Conservation (phyloP, 1,284 basidiomycete genomes). For the Puccinia horiana region DNA sequence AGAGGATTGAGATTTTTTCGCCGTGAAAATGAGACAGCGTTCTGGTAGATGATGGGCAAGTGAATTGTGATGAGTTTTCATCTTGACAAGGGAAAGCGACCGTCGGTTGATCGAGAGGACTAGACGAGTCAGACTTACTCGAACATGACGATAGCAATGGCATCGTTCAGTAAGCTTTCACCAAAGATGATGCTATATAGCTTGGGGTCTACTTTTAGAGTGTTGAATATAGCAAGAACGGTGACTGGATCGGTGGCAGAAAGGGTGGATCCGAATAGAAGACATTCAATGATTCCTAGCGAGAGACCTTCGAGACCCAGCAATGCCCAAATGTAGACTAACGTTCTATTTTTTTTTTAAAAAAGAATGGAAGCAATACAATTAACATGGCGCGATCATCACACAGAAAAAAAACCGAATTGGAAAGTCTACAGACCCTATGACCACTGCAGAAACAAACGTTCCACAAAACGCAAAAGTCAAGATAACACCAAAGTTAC, state of each 20-base stretch:
- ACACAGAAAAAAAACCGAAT: conserved; percentile 51
- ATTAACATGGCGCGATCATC: neutral
- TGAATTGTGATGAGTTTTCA: neutral
- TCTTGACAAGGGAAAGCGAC: neutral
- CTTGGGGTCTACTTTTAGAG: conserved; percentile 97
- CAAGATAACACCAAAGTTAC: conserved; percentile 69
- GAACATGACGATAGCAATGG: conserved; percentile 99
- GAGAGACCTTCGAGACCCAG: conserved; percentile 82
- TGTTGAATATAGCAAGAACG: conserved; percentile 97
- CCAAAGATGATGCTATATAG: conserved; percentile 98
- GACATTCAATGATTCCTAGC: conserved; percentile 81
- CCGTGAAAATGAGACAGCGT: conserved; percentile 90
- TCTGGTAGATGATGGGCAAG: conserved; percentile 61
- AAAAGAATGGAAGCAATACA: conserved; percentile 52
- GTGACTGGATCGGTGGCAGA: conserved; percentile 98
- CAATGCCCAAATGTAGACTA: conserved; percentile 92
- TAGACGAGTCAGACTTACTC: conserved; percentile 72
- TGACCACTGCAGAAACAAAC: conserved; percentile 91
- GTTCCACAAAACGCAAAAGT: conserved; percentile 96
- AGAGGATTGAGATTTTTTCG: conserved; percentile 79
- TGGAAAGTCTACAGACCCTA: conserved; percentile 68
- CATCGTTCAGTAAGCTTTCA: conserved; percentile 94
- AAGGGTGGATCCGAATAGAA: conserved; percentile 93
- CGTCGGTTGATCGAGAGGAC: neutral
- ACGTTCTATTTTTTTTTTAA: conserved; percentile 64